Base-by-base conservation (phyloP, 768 basidiomycete genomes). In the Auricularia auricula-judae region DNA sequence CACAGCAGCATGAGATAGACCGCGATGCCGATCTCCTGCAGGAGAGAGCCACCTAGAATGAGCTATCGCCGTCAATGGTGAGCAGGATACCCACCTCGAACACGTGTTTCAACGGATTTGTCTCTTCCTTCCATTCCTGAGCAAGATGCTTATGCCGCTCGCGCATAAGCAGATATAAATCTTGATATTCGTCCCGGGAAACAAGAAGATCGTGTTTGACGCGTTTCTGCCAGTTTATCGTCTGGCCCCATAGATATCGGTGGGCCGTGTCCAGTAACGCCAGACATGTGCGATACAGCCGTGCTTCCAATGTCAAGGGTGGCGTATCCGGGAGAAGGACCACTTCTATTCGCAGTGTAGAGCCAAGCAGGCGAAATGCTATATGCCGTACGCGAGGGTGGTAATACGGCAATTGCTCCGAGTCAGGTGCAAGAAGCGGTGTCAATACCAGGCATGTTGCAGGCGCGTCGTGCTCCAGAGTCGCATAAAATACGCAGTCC, bases 1-100 rank as follows among this genome's bases (percentile, higher is more conserved):
- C 96, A 98, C 3, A 98, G 76, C 0, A 96, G 80, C 75, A 98
- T 92, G 34, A 98, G 79, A 73, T 90, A 98, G 1, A 93, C 92
- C 2, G 93, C 93, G 53, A 98, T 95, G 16, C 92, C 92, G 42
- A 98, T 92, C 72, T 98, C 96, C 89, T 96, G 69, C 47, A 33
- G 34, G 56, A 47, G 35, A 12, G 54, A 14, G 39, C 33, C 3
- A 62, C 10, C 34, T 11, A 63, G 21, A 29, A 29, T 42, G 39
- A 42, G 39, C 39, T 16, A 35, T 14, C 51, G 61, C n/a, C 42
- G 18, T 34, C 66, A 53, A 29, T 29, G 29, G 29, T 29, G 29
- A 29, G 29, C 21, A 53, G 3, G 1, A 34, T 64, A 67, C 77
- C 66, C 64, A 86, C 90, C 83, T 95, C 93, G 64, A 88, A 95